Evolutionary conservation across 2,329 filamentous ascomycete genomes (phyloP).

Genomic region (Botrytis sinoallii): DNA sequence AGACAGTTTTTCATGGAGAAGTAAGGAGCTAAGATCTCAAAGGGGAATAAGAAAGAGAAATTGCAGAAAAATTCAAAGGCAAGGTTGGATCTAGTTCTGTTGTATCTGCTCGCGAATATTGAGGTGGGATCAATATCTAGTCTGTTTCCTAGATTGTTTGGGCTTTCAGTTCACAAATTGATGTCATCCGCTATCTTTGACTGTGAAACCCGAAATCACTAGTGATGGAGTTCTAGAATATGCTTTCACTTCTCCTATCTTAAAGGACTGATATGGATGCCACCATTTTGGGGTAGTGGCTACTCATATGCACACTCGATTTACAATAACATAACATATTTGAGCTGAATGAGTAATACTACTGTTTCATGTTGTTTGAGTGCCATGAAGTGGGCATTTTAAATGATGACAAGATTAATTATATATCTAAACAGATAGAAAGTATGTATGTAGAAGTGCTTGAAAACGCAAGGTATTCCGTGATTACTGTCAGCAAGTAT

Average conservation of each 20-base stretch:
- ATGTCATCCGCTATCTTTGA: background rate
- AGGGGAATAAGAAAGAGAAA: background rate
- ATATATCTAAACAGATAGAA: background rate
- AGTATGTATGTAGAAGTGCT: background rate
- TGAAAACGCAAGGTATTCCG: background rate
- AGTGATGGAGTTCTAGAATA: background rate
- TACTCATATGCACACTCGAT: too few relatives aligned
- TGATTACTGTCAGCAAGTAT: background rate
- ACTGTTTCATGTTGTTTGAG: background rate
- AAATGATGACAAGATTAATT: background rate
- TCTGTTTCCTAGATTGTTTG: background rate
- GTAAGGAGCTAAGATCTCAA: background rate
- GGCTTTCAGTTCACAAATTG: background rate
- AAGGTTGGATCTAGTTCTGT: background rate
- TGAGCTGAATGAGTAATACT: background rate
- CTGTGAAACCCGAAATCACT: background rate
- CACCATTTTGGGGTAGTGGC: background rate
- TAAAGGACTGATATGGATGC: background rate
- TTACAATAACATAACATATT: background rate
- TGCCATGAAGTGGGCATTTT: background rate
- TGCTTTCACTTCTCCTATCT: background rate
- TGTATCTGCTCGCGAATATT: too few relatives aligned
- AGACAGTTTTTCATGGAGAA: too few relatives aligned
- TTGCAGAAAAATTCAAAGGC: accelerated
- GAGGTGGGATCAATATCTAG: too few relatives aligned